Base-by-base conservation (phyloP, 768 basidiomycete species). In the Pleurotus cornucopiae region DNA sequence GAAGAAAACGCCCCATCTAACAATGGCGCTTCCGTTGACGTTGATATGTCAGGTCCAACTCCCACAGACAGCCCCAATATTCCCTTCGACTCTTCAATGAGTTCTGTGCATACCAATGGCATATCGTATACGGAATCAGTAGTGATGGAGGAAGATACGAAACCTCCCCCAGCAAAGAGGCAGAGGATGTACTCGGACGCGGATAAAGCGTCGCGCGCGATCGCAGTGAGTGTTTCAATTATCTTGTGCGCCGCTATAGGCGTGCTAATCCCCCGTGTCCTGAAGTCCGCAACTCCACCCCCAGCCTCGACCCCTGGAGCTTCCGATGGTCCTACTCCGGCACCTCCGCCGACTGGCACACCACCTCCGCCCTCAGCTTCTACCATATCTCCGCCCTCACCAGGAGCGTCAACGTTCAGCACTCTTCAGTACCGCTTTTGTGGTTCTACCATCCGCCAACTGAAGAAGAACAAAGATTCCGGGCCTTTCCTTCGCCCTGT, bases 381-480 rank as follows among this genome's bases (percentile, higher is more conserved):
- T 12, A 57, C 46, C n/a, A 39, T 55, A 23, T 26, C 51, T 4
- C 56, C 41, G 39, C 56, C 46, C 11, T 40, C 51, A 11, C 51
- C 51, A 11, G 64, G 65, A n/a, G 59, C 69, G 5, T 73, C 77
- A 5, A 83, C 79, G 1, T 67, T 95, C 60, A 87, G 83, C 56
- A 60, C 71, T 14, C 75, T 79, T 6, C 97, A 98, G 68, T 85
- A 83, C 69, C 88, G 90, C 41, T 94, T 91, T 67, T 86, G 88
- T 61, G 71, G 81, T 53, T 87, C 86, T 4, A 86, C 89, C 2
- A 68, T 98, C 41, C 87, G 91, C 51, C 78, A 82, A 26, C 69
- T 98, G 65, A 96, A 91, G 78, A 94, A 91, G 75, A 67, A 84
- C 66, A 92, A 91, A 68, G 92, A 96, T 54, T 84, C 92, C 0